Evolutionary conservation across 192 early-diverging fungal genomes (phyloP), one percentile per base, ranked within the genome.

Genomic region (Kickxella alabastrina): DNA sequence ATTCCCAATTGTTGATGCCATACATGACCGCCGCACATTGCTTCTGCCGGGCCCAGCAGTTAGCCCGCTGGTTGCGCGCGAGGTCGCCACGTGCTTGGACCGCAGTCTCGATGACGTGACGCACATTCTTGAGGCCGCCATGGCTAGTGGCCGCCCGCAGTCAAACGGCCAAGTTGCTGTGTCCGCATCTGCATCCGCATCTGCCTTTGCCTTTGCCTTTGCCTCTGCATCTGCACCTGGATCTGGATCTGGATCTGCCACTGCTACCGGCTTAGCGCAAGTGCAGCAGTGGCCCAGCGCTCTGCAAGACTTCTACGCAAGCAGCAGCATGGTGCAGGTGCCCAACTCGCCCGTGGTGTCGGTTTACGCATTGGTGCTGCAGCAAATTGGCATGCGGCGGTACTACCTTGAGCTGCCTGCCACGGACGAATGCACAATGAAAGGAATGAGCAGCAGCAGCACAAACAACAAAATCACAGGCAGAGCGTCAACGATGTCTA

Each of bases 261-360:
- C 31, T 17, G 14, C 47, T 13, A 5, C 14, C 14, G 49, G 39
- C 7, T 14, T 36, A 9, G 56, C 51, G n/a, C 41, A 47, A 9
- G 21, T 52, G 10, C 52, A 57, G 37, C 50, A 51, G 35, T 62
- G 62, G 62, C 57, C 60, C 3, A 3, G 9, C 3, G 53, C 43
- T n/a, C 39, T 56, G 27, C 47, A 41, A 2, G 32, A 35, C 34
- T 40, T 59, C 19, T 26, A 48, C 45, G n/a, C 31, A 17, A 12
- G 36, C 12, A 49, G 37, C 25, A 8, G 39, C 12, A 19, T 59
- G 5, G 49, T 68, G 14, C 55, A 67, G 44, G 77, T 75, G 18
- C 51, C 67, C n/a, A 75, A 75, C 60, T 75, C 65, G 40, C 77
- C 77, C 0, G 59, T 70, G 14, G 67, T 68, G 1, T 79, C 77